phyloP scores from a whole-genome alignment of 495 filamentous ascomycete genomes.

The Trichoderma erinaceum region DNA sequence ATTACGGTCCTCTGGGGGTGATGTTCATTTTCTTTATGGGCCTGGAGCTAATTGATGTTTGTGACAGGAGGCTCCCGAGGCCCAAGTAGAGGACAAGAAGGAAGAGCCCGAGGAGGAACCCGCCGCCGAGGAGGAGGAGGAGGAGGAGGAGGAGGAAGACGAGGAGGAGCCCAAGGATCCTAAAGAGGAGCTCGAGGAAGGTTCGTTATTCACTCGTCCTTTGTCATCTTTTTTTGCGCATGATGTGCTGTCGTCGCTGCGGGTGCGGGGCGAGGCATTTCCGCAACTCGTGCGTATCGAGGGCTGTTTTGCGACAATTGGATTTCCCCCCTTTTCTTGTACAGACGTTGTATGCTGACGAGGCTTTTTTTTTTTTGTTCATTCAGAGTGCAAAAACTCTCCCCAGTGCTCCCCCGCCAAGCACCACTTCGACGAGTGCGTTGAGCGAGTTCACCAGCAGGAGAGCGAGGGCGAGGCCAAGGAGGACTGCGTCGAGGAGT shows the following conservation, averaged over 20 bases:
- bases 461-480: conserved; percentile 50
- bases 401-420: conserved; percentile 78
- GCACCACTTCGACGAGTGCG: conserved; percentile 97
- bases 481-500: conserved; percentile 99
- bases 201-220: conserved; percentile 49
- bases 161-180: conserved; percentile 84
- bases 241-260: not conserved
- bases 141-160: conserved; percentile 79
- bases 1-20: not conserved
- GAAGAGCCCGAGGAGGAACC: conserved; percentile 46
- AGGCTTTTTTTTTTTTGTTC: no score
- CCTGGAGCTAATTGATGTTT: conserved; percentile 22
- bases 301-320: conserved; percentile 4
- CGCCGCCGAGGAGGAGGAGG: conserved; percentile 45
- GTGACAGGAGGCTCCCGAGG: conserved; percentile 42
- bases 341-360: not conserved
- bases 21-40: not conserved
- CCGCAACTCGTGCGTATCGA: not conserved
- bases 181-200: conserved; percentile 84
- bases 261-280: conserved; percentile 15
- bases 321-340: not conserved
- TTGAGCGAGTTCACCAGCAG: conserved; percentile 76
- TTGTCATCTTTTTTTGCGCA: conserved; percentile 6
- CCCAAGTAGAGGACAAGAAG: conserved; percentile 36
- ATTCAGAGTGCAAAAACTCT: conserved; percentile 77